A percentile compares a stretch with the other conserved stretches of the same genome.
Conservation (phyloP, 441 rosid species). For the Populus hybrid region DNA sequence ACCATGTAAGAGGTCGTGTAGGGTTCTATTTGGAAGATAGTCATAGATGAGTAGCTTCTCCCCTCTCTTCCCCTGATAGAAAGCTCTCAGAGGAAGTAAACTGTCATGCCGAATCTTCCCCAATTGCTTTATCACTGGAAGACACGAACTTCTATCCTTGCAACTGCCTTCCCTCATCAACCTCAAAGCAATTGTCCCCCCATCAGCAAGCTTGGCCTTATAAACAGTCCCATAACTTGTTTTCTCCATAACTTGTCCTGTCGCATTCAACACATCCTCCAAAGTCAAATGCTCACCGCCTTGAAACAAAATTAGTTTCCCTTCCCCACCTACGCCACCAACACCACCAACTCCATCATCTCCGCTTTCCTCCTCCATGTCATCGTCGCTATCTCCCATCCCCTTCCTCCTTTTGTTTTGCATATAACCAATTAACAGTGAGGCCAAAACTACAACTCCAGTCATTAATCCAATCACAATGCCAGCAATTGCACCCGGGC, state of each 20-base stretch:
- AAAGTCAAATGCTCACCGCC: slow-evolving; percentile 93
- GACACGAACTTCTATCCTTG: slow-evolving; percentile 67
- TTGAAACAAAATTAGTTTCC: slow-evolving; percentile 81
- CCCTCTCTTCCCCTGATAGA: slow-evolving; percentile 93
- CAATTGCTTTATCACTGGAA: slow-evolving; percentile 71
- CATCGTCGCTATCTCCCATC: slow-evolving; percentile 66
- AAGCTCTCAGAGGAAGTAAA: slow-evolving; percentile 89
- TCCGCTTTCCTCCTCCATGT: slow-evolving; percentile 71
- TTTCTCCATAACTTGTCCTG: slow-evolving; percentile 94
- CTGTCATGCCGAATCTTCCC: slow-evolving; percentile 83
- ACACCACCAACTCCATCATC: slow-evolving; percentile 50
- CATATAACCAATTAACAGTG: slow-evolving; percentile 76
- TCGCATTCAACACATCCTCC: slow-evolving; percentile 92
- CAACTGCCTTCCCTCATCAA: slow-evolving; percentile 91
- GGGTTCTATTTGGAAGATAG: slow-evolving; percentile 71
- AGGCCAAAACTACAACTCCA: slow-evolving; percentile 82
- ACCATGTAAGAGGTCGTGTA: slow-evolving; percentile 87
- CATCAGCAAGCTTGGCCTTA: slow-evolving; percentile 90
- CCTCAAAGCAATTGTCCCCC: slow-evolving; percentile 87
- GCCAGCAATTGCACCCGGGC: slow-evolving; percentile 91
- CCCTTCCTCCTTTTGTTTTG: slow-evolving; percentile 80
- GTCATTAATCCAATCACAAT: slow-evolving; percentile 89
- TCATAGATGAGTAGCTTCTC: slow-evolving; percentile 95
- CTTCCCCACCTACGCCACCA: slow-evolving; percentile 53
- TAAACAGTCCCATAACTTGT: slow-evolving; percentile 92